phyloP scores from a whole-genome alignment of 192 early-diverging fungal genomes.

The Lobosporangium transversale region DNA sequence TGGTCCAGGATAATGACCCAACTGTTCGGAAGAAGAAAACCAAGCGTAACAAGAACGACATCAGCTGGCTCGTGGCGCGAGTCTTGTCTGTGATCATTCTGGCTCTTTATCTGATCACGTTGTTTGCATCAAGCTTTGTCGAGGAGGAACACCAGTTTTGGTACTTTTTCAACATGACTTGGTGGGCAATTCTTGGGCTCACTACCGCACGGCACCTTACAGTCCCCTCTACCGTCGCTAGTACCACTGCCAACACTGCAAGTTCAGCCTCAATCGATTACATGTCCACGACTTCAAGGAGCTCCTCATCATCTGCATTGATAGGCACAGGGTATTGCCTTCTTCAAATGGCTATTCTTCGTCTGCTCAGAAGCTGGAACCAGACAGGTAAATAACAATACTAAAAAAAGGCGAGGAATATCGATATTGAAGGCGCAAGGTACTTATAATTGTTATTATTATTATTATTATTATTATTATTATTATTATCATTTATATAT shows the following conservation, averaged over 20 bases:
- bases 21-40: neutral
- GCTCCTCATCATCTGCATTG: neutral
- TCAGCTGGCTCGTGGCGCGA: constrained; percentile 19
- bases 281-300: too few species aligned
- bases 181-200: constrained; percentile 56
- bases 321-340: constrained; percentile 19
- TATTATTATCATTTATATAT: too few species aligned
- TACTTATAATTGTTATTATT: too few species aligned
- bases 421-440: too few species aligned
- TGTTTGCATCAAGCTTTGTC: constrained; percentile 75
- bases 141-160: constrained; percentile 83
- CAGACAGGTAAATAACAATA: constrained; percentile 46
- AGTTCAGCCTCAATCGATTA: too few species aligned
- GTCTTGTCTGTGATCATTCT: constrained; percentile 36
- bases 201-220: constrained; percentile 52
- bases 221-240: neutral
- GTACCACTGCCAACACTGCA: too few species aligned
- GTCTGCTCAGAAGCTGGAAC: constrained; percentile 58
- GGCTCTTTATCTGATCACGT: constrained; percentile 60
- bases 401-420: too few species aligned
- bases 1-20: constrained; percentile 4
- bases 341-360: constrained; percentile 51
- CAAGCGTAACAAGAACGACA: constrained; percentile 16
- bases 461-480: too few species aligned
- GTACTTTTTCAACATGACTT: constrained; percentile 77